Evolutionary conservation across 1,139 yeast species (phyloP).

Genomic region (Geotrichum australiense): DNA sequence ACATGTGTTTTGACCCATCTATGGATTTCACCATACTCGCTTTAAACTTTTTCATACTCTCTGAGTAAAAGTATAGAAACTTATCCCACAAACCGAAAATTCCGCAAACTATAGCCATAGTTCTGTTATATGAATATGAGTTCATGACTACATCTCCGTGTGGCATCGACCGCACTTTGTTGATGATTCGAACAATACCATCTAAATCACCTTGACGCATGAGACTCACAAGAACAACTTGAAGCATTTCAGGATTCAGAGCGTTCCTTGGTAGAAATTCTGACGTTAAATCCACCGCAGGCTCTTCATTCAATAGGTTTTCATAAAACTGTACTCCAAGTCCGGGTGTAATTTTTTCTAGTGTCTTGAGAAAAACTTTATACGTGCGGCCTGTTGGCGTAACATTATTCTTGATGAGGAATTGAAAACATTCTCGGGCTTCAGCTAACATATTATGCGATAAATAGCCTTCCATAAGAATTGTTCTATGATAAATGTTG

Average conservation of each 20-base stretch:
- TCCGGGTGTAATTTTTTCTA: slow-evolving; percentile 10
- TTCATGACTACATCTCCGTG: slow-evolving; percentile 1
- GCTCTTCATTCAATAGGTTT: slow-evolving; percentile 10
- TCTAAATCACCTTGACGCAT: slow-evolving; percentile 8
- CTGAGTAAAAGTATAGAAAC: slow-evolving; percentile 11
- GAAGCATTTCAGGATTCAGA: slow-evolving; percentile 25
- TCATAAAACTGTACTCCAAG: slow-evolving; percentile 2
- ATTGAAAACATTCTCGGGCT: slow-evolving; percentile 21
- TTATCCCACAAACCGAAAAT: slow-evolving; percentile 14
- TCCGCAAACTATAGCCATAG: slow-evolving; percentile 12
- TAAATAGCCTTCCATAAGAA: slow-evolving; percentile 25
- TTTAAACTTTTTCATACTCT: slow-evolving; percentile 5
- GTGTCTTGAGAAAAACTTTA: slow-evolving; percentile 15
- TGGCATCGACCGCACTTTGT: slow-evolving; percentile 5
- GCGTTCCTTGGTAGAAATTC: slow-evolving; percentile 23
- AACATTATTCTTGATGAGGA: slow-evolving; percentile 20
- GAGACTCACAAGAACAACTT: slow-evolving; percentile 9
- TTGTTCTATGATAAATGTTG: slow-evolving; percentile 27
- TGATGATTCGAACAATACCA: slow-evolving; percentile 1
- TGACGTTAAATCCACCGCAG: slow-evolving; percentile 25
- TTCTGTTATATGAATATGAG: slow-evolving; percentile 11
- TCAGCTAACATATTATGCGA: slow-evolving; percentile 9
- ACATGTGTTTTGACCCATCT: background rate
- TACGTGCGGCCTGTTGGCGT: slow-evolving; percentile 25
- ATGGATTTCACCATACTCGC: slow-evolving; percentile 9